Base-by-base conservation (phyloP, 2,329 filamentous ascomycete species). In the Sporothrix schenckii region DNA sequence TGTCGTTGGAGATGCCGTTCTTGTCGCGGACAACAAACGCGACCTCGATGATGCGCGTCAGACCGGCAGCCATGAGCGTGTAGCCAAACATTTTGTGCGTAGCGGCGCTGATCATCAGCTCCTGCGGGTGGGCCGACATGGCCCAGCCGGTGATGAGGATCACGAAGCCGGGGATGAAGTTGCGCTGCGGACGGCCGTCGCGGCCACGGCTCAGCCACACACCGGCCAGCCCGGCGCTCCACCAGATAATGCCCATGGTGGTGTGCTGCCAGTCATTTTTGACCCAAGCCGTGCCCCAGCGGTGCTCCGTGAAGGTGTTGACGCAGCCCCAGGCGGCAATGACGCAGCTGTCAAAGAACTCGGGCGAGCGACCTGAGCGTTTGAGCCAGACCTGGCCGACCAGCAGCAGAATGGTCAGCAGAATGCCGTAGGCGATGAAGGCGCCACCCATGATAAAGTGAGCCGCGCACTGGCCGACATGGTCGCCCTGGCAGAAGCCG, bases 231-330 rank as follows among this genome's bases (percentile, higher is more conserved):
- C 95, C 95, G 9, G 95, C 94, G 76, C 89, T 92, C 94, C 94
- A 99, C 95, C 95, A 99, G 67, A 99, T 89, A 73, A 99, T 88
- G n/a, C 95, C 95, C 94, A 99, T 98, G n/a, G 92, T 92, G 0
- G 95, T 99, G 80, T 99, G 95, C 80, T 99, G 94, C 82, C 97
- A 88, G 79, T 99, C 95, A 77, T 97, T 98, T 80, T 88, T 89
- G 68, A 91, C 93, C 95, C 95, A 99, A 0, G 88, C 86, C 0
- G 85, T 85, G 69, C 95, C 95, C 95, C 95, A 99, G 68, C 91
- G 88, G 78, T 99, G 95, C 80, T 98, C 95, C 21, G 95, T 99
- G 76, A 99, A 98, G 10, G 95, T 98, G 80, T 98, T 99, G 80
- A 99, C 90, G 78, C 93, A 96, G 47, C 94, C 95, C 95, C 95